A percentile compares a stretch with the other conserved stretches of the same genome.
These are phyloP conservation scores for Orbilia quercus DNA, from an alignment of 2,329 filamentous ascomycete genomes.

Conservation along the genomic window DNA sequence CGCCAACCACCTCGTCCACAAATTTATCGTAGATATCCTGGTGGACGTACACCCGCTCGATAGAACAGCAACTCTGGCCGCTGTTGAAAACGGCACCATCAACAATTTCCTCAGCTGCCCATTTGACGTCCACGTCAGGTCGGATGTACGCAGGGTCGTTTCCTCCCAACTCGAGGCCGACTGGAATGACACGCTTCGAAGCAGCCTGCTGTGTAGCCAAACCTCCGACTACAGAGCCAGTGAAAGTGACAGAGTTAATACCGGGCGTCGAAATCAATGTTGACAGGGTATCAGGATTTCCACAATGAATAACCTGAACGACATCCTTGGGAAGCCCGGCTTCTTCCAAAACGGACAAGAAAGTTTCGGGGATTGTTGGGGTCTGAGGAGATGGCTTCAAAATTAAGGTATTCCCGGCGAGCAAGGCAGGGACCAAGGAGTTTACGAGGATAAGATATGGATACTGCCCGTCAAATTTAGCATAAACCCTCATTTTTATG, in stretches of 20 bases:
- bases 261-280: constrained; percentile 79
- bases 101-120: constrained; percentile 93
- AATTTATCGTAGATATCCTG: constrained; percentile 86
- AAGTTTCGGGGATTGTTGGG: constrained; percentile 87
- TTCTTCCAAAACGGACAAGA: constrained; percentile 78
- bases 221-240: constrained; percentile 88
- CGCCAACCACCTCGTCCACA: constrained; percentile 79
- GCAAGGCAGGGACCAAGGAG: constrained; percentile 87
- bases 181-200: constrained; percentile 82
- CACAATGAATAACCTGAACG: constrained; percentile 91
- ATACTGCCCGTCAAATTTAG: constrained; percentile 71
- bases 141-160: constrained; percentile 95
- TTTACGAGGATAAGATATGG: constrained; percentile 94
- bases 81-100: constrained; percentile 98
- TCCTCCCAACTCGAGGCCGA: constrained; percentile 90
- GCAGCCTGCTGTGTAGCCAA: constrained; percentile 86
- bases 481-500: constrained; percentile 31
- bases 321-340: constrained; percentile 85
- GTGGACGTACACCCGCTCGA: constrained; percentile 92
- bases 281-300: constrained; percentile 80
- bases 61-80: constrained; percentile 94
- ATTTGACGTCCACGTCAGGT: constrained; percentile 84
- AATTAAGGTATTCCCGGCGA: constrained; percentile 90
- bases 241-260: constrained; percentile 88
- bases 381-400: constrained; percentile 96